Evolutionary conservation across 106 monocot species (phyloP).

Genomic region (Dendrobium nobile): DNA sequence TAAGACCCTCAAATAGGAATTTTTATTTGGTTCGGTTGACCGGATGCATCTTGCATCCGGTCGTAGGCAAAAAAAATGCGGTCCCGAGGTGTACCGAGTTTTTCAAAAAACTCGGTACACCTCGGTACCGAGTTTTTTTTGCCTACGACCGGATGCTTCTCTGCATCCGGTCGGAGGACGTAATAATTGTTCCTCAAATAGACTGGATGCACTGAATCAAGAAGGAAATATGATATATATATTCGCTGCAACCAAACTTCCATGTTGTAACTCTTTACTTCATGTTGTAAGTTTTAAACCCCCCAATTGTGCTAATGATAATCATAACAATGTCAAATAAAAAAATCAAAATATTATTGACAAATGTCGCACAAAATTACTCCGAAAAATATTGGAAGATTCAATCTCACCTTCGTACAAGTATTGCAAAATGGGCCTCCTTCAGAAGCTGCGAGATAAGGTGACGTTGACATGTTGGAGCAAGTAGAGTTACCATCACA

Average conservation of each 20-base stretch:
- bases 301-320: not conserved
- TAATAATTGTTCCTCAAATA: too few species aligned
- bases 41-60: too few species aligned
- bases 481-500: slow-evolving; percentile 15
- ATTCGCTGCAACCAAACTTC: not conserved
- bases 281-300: not conserved
- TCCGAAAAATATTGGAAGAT: slow-evolving; percentile 1
- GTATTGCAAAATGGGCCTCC: slow-evolving; percentile 11
- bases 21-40: too few species aligned
- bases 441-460: slow-evolving; percentile 4
- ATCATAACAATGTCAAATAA: not conserved
- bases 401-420: slow-evolving; percentile 26
- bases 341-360: not conserved
- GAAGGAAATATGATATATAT: not conserved
- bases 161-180: too few species aligned
- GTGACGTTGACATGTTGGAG: slow-evolving; percentile 3
- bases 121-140: too few species aligned
- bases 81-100: too few species aligned
- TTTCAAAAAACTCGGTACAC: too few species aligned
- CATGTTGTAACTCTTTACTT: not conserved
- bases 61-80: too few species aligned
- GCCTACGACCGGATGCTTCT: too few species aligned
- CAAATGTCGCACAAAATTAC: not conserved
- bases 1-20: not conserved
- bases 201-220: not conserved